Percentiles rank a stretch among this genome's conserved stretches.
Evolutionary conservation across 2,329 filamentous ascomycete genomes (phyloP).

Genomic region (Emericellopsis cladophorae): DNA sequence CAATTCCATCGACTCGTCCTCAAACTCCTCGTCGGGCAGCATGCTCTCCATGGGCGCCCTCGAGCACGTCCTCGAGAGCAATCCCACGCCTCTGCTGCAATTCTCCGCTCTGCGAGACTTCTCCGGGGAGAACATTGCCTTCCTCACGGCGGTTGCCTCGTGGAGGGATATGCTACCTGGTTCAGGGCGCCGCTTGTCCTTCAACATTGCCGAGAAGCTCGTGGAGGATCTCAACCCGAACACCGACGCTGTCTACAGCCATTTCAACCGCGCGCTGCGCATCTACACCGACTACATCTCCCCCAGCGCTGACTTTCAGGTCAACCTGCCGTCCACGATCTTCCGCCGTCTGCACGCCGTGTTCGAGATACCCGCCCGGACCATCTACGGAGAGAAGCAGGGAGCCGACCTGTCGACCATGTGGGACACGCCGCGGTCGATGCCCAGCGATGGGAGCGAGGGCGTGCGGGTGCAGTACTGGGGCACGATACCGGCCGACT

Average conservation of each 20-base stretch:
- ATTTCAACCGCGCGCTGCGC: slow-evolving; percentile 43
- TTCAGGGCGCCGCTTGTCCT: slow-evolving; percentile 4
- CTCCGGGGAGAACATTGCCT: slow-evolving; percentile 56
- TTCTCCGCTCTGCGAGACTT: slow-evolving; percentile 53
- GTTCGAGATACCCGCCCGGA: slow-evolving; percentile 11
- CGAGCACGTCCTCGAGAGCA: slow-evolving; percentile 42
- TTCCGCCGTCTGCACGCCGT: slow-evolving; percentile 8
- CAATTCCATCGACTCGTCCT: slow-evolving; percentile 14
- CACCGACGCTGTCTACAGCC: slow-evolving; percentile 23
- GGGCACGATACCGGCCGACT: slow-evolving; percentile 34
- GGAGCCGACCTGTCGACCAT: slow-evolving; percentile 17
- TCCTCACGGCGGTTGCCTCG: slow-evolving; percentile 42
- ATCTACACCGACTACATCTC: slow-evolving; percentile 52
- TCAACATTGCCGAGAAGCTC: slow-evolving; percentile 7
- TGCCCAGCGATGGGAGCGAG: slow-evolving; percentile 2
- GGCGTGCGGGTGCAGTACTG: slow-evolving; percentile 17
- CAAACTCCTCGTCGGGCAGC: slow-evolving; percentile 17
- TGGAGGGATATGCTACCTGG: slow-evolving; percentile 28
- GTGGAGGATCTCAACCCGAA: slow-evolving; percentile 4
- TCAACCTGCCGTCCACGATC: slow-evolving; percentile 46
- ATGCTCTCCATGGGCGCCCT: slow-evolving; percentile 47
- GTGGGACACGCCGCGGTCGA: slow-evolving; percentile 2
- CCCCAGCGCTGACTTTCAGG: slow-evolving; percentile 44
- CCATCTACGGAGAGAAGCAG: slow-evolving; percentile 20
- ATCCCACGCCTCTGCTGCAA: slow-evolving; percentile 42